Evolutionary conservation across 148 eudicot genomes (phyloP), one percentile per base, ranked within the genome.

Genomic region (Rhododendron williamsianum): DNA sequence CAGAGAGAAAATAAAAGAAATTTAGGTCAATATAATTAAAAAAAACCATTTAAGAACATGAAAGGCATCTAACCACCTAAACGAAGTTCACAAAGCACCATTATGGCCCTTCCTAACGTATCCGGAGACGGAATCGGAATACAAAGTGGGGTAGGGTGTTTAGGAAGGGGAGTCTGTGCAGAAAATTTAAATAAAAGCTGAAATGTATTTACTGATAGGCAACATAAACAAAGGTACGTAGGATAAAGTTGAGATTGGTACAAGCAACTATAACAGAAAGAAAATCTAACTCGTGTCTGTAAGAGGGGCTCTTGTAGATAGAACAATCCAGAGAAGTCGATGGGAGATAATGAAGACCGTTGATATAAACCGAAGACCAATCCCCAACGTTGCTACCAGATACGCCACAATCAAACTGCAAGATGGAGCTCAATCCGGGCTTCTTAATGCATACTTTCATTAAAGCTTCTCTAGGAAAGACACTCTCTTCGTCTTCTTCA

Each of bases 361-460:
- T 71, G 82, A 96, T 91, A 83, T 84, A 41, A 60, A 92, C 88
- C 23, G 87, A 91, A 43, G 92, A 89, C 76, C 88, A 82, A 56
- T 45, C 18, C 16, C 87, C 83, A 63, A 81, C 88, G 82, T 43
- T 81, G 71, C 87, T 81, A 78, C 87, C 85, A 65, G 67, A 82
- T 65, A 90, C 90, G 36, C 58, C 80, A 86, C 98, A 94, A 86
- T 93, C 93, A 91, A 94, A 94, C 89, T 91, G 94, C 90, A 96
- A 86, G 72, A 93, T 85, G 48, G 98, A 94, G 89, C 92, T 91
- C 87, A 94, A 78, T 23, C 95, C 92, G 52, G 96, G 95, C 90
- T 94, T 96, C 84, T 89, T 94, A 48, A 96, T 82, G 88, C 98
- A 93, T 63, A 96, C 91, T 89, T 96, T 96, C 94, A 94, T 92